Base-by-base conservation (phyloP, 164 flowering plant species). In the Chimonanthus salicifolius region DNA sequence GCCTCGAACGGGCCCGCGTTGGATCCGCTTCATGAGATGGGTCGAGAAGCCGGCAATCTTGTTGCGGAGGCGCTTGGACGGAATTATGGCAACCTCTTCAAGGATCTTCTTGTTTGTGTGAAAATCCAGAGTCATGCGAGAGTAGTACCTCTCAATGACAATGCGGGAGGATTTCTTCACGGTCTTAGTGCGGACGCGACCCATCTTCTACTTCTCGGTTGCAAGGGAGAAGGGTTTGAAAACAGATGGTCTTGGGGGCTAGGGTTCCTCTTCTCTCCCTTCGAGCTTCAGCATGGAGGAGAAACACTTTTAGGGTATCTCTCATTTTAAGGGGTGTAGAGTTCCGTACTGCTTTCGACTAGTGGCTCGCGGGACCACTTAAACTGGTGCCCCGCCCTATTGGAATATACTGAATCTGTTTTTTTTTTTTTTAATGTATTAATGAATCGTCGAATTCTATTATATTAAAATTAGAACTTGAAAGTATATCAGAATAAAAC, bases 21-120 rank as follows among this genome's bases (percentile, higher is more conserved):
- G 92, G 72, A 88, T 88, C 5, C 92, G 84, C 87, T 87, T 90
- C 94, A 90, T 90, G 7, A 88, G 75, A 65, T 90, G 94, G 71
- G 94, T 90, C 2, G 92, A 86, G 83, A 88, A 90, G 0, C 94
- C 94, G 16, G 92, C 94, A 62, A 90, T 90, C 89, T 90, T 90
- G 88, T 90, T 90, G 64, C 89, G 90, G 64, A 90, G 94, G 8
- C 92, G 83, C 83, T 89, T 88, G 6, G 92, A 84, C 0, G 90
- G 92, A 80, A 89, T 89, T 78, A 89, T 87, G 10, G 92, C 92
- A 0, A 89, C 90, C 73, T 89, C 94, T n/a, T 86, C 89, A 11
- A 89, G 74, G 74, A 88, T 71, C 86, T 88, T 89, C 86, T 89
- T 89, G 87, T 89, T 89, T 43, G 92, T 89, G 87, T 89, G 92